Evolutionary conservation across 768 basidiomycete species (phyloP).

Genomic region (Pleurotus tuber-regium): DNA sequence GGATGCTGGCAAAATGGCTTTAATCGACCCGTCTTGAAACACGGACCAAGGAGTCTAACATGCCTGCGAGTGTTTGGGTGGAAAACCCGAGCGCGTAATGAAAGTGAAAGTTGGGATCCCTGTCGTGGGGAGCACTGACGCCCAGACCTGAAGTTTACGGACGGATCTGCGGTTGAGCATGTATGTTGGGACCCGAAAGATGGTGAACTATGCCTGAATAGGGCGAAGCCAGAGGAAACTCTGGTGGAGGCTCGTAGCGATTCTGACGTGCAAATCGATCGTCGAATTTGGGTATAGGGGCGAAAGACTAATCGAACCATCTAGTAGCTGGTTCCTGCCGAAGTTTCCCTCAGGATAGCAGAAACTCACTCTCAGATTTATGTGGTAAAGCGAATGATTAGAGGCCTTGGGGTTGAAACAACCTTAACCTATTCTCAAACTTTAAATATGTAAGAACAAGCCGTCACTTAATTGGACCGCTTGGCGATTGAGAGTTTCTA

Average conservation of each 20-base stretch:
- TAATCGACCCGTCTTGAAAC: constrained; percentile 83
- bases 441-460: constrained; percentile 86
- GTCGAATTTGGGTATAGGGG: constrained; percentile 94
- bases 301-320: constrained; percentile 92
- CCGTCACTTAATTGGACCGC: constrained; percentile 80
- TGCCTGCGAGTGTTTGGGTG: constrained; percentile 83
- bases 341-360: constrained; percentile 75
- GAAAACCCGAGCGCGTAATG: constrained; percentile 85
- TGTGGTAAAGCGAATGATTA: constrained; percentile 87
- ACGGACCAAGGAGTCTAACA: constrained; percentile 88
- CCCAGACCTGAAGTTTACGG: constrained; percentile 71
- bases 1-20: constrained; percentile 79
- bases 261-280: constrained; percentile 96
- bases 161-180: constrained; percentile 79
- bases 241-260: constrained; percentile 94
- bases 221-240: constrained; percentile 95
- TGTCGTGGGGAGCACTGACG: constrained; percentile 69
- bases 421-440: constrained; percentile 82
- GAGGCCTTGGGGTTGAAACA: constrained; percentile 87
- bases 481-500: constrained; percentile 80
- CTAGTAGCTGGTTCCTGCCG: constrained; percentile 80
- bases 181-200: constrained; percentile 88
- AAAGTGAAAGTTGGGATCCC: constrained; percentile 70
- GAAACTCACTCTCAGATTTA: constrained; percentile 60
- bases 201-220: constrained; percentile 89